Evolutionary conservation across 768 basidiomycete genomes (phyloP).

Genomic region (Sutorius australiensis): DNA sequence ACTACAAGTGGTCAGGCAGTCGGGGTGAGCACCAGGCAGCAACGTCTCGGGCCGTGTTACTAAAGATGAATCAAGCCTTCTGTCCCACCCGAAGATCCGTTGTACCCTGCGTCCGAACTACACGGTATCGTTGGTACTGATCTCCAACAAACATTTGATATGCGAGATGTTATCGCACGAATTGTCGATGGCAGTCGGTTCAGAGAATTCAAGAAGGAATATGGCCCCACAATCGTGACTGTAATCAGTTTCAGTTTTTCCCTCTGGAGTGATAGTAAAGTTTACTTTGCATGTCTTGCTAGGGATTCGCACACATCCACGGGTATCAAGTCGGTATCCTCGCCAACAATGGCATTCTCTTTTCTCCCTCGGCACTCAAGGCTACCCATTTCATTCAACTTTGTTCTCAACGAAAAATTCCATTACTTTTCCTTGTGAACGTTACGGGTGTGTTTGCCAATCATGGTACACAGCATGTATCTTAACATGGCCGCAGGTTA

Average conservation of each 20-base stretch:
- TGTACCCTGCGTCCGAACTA: constrained; percentile 77
- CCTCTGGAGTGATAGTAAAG: background rate
- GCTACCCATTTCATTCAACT: constrained; percentile 94
- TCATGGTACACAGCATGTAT: background rate
- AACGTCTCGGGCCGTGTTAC: constrained; percentile 1
- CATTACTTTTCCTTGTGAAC: constrained; percentile 90
- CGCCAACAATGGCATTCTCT: constrained; percentile 92
- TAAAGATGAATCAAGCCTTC: constrained; percentile 44
- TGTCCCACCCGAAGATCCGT: constrained; percentile 60
- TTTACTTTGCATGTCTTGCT: constrained; percentile 6
- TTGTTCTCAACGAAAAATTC: constrained; percentile 87
- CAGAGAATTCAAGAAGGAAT: constrained; percentile 95
- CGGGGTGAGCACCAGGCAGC: constrained; percentile 38
- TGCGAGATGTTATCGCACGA: constrained; percentile 90
- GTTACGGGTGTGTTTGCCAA: constrained; percentile 60
- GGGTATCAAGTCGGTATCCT: constrained; percentile 89
- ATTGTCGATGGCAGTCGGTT: constrained; percentile 90
- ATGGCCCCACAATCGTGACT: constrained; percentile 86
- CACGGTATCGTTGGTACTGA: constrained; percentile 93
- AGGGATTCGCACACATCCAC: constrained; percentile 89
- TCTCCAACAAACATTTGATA: constrained; percentile 83
- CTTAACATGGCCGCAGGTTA: constrained; percentile 50
- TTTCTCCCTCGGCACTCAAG: constrained; percentile 90
- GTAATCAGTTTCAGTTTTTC: constrained; percentile 38
- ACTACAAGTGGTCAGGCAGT: constrained; percentile 48